Conservation (phyloP, 202 grass and related monocot species). For the Schoenoplectus tabernaemontani region DNA sequence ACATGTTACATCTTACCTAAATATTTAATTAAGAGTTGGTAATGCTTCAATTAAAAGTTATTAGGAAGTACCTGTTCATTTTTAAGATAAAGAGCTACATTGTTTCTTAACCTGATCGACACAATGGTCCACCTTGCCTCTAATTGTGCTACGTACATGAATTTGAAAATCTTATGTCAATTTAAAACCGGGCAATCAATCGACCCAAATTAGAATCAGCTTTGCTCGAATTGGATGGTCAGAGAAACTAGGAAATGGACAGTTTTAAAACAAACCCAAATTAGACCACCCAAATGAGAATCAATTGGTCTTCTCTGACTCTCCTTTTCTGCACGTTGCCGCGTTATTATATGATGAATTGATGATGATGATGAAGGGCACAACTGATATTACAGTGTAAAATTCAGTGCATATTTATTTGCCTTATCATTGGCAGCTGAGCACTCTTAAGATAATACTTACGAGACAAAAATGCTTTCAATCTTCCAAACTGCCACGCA, state of each 20-base stretch:
- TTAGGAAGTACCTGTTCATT: not conserved
- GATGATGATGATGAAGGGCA: not conserved
- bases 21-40: not conserved
- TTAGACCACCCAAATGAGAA: not conserved
- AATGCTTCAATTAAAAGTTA: conserved; percentile 6
- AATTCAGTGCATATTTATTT: not conserved
- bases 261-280: not conserved
- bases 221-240: not conserved
- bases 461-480: not conserved
- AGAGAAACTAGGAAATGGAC: not conserved
- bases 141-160: not conserved
- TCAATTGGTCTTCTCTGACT: too few relatives aligned
- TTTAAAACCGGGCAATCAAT: not conserved
- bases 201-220: not conserved
- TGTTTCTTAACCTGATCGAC: not conserved
- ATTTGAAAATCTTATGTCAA: not conserved
- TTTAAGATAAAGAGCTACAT: not conserved
- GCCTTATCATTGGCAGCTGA: conserved; percentile 1
- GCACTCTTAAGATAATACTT: not conserved
- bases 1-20: not conserved
- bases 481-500: not conserved
- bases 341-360: not conserved
- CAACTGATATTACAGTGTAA: not conserved
- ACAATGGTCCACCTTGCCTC: not conserved
- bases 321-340: not conserved